Conservation (phyloP, 2,329 filamentous ascomycete genomes). For the Talaromyces piceae region DNA sequence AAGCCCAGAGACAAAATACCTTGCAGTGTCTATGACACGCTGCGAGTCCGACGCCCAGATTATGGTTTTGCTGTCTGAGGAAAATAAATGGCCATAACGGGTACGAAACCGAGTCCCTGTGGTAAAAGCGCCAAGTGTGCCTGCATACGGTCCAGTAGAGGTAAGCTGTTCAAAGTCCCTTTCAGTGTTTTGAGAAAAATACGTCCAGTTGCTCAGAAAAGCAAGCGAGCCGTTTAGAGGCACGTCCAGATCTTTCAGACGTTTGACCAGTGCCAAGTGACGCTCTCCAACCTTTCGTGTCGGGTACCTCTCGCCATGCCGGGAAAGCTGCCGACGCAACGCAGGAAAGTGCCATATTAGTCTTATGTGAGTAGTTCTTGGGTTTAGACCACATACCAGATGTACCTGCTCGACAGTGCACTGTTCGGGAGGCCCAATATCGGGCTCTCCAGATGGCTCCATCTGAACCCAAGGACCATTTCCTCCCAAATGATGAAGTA, state of each 20-base stretch:
- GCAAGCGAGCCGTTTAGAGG: constrained; percentile 43
- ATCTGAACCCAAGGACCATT: constrained; percentile 51
- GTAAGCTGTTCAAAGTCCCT: constrained; percentile 48
- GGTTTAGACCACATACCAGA: constrained; percentile 38
- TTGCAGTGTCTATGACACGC: constrained; percentile 51
- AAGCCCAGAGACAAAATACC: constrained; percentile 48
- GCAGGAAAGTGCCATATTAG: not conserved
- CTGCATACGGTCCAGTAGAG: constrained; percentile 49
- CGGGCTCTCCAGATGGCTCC: constrained; percentile 22
- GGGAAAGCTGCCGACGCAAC: constrained; percentile 40
- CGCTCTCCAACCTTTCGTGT: constrained; percentile 44
- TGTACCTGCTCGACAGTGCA: constrained; percentile 52
- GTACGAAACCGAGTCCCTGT: constrained; percentile 49
- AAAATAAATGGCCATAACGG: constrained; percentile 44
- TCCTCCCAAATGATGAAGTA: constrained; percentile 48
- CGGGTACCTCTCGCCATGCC: constrained; percentile 53
- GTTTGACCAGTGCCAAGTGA: constrained; percentile 42
- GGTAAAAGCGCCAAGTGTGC: constrained; percentile 46
- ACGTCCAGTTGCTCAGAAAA: constrained; percentile 49
- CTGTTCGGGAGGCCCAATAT: constrained; percentile 38
- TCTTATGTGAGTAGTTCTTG: not conserved
- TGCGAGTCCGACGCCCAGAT: constrained; percentile 50
- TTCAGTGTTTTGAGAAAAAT: constrained; percentile 43
- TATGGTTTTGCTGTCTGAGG: constrained; percentile 23
- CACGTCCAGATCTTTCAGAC: constrained; percentile 36